Evolutionary conservation across 306 rosid species (phyloP), one percentile per base, ranked within the genome.

Genomic region (Crotalaria pallida): DNA sequence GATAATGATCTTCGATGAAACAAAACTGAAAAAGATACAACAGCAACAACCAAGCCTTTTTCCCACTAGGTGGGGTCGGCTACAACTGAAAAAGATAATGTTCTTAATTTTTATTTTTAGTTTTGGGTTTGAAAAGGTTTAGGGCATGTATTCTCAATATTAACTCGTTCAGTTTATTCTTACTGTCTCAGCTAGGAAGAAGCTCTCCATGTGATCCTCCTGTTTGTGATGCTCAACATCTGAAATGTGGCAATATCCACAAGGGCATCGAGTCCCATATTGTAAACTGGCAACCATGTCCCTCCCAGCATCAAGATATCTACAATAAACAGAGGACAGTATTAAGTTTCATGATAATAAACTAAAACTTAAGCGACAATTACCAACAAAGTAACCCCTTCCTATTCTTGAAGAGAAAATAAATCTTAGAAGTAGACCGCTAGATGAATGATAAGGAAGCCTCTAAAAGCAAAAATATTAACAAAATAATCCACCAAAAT

Each of bases 181-280:
- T 80, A 90, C 98, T 1, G 98, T 93, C 85, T 93, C 98, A 21
- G 98, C 96, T 21, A 93, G 84, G 80, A 93, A 93, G 82, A 93
- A 93, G 83, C 98, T 93, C 81, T 93, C 98, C 98, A 93, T 93
- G 80, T 93, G 96, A 69, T 93, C 98, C 81, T 93, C 97, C 74
- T 93, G 92, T 69, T 74, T 82, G 83, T 93, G 98, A 69, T 75
- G 57, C 85, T 93, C 98, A 33, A 93, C 98, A 76, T 93, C 98
- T 69, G 98, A 82, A 74, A 93, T 90, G 81, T 88, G 98, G 81
- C 98, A 93, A 73, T 84, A 90, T 81, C 98, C 98, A 72, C 98
- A 93, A 58, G 97, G 70, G 72, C 98, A 90, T 77, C 90, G 92
- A 22, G 98, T 79, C 55, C 97, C 89, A 75, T 88, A 80, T 82